phyloP scores from a whole-genome alignment of 805 yeast genomes.

The Saccharomyces kudriavzevii region DNA sequence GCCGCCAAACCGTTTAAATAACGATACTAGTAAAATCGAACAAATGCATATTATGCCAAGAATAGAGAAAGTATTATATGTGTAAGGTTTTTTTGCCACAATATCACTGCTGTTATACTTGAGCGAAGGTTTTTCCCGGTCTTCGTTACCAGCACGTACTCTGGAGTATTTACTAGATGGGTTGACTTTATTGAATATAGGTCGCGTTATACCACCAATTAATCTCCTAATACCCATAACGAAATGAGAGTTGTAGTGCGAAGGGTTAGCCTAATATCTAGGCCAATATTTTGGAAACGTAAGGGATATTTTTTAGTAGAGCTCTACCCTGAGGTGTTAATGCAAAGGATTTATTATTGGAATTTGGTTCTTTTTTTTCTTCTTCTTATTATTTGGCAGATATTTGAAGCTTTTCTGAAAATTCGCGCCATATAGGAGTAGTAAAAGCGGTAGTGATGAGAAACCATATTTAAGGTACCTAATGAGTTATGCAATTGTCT shows the following conservation, averaged over 20 bases:
- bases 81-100: background rate
- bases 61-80: conserved; percentile 1
- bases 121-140: background rate
- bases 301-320: background rate
- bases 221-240: background rate
- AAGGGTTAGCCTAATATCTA: background rate
- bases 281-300: background rate
- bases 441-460: background rate
- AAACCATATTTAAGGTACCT: background rate
- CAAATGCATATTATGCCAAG: conserved; percentile 15
- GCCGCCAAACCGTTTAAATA: conserved; percentile 28
- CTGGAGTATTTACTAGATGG: background rate
- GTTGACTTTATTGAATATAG: background rate
- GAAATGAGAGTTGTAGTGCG: background rate
- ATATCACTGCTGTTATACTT: background rate
- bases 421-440: background rate
- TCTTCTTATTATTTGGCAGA: background rate
- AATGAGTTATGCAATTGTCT: background rate
- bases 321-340: background rate
- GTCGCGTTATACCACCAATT: background rate
- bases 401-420: background rate
- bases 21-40: conserved; percentile 6
- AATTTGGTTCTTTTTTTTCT: background rate
- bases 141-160: background rate
- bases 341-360: background rate